A percentile compares a stretch with the other conserved stretches of the same genome.
phyloP scores from a whole-genome alignment of 2,329 filamentous ascomycete species.

The Drechslerella stenobrocha region DNA sequence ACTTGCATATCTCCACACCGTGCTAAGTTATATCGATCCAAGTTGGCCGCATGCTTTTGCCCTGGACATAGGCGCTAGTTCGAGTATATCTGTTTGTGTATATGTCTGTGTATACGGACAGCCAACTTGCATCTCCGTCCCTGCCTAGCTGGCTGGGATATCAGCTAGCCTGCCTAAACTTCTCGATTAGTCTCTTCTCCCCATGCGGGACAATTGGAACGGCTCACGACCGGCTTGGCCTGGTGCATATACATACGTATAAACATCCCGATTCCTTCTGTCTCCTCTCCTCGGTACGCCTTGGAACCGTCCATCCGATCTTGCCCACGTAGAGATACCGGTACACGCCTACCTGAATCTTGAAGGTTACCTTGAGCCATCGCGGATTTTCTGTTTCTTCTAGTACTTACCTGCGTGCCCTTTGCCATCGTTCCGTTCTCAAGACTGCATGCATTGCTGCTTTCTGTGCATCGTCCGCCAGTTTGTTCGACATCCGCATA shows the following conservation, averaged over 20 bases:
- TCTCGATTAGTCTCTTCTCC: constrained; percentile 42
- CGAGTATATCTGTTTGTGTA: neutral
- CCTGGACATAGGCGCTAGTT: constrained; percentile 3
- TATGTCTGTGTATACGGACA: constrained; percentile 3
- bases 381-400: constrained; percentile 4
- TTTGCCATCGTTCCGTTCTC: constrained; percentile 19
- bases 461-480: neutral
- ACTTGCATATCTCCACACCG: constrained; percentile 2
- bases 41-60: no score
- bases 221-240: constrained; percentile 13
- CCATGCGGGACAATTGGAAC: constrained; percentile 36
- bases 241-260: constrained; percentile 3
- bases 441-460: neutral
- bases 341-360: constrained; percentile 8
- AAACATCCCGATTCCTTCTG: constrained; percentile 19
- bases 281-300: constrained; percentile 17
- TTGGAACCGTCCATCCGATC: constrained; percentile 20
- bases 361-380: neutral
- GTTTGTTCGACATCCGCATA: neutral
- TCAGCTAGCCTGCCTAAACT: constrained; percentile 10
- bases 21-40: no score
- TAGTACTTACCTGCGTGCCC: constrained; percentile 3
- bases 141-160: constrained; percentile 32
- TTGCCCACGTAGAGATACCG: no score
- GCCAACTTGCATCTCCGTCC: constrained; percentile 23